Evolutionary conservation across 2,329 filamentous ascomycete genomes (phyloP), one percentile per base, ranked within the genome.

Genomic region (Xylariaceae sp.): DNA sequence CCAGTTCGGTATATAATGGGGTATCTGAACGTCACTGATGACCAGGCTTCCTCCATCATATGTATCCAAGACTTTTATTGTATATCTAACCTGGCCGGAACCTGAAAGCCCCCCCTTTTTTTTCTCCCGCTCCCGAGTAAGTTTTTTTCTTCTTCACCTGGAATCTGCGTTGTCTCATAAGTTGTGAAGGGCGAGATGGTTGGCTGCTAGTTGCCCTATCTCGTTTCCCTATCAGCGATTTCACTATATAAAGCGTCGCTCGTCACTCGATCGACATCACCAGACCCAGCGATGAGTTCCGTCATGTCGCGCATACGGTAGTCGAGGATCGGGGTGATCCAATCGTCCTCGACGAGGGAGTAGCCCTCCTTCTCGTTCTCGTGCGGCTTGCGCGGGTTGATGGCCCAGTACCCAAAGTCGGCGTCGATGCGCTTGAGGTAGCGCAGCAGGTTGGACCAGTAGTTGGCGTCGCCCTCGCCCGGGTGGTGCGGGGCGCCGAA

Each of bases 391-490:
- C 84, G 77, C 34, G 87, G 84, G 73, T 89, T 89, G 63, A 89
- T 69, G 14, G 87, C 87, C 87, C 87, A 90, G 72, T 89, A 90
- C 6, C 83, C 87, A 75, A 87, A 88, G 65, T 89, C 86, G 8
- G 83, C 84, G 64, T 88, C 84, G 47, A 84, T 71, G 2, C 75
- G 72, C 65, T 79, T 79, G 55, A 89, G 76, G 69, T 81, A 87
- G 24, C 76, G 77, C 74, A 88, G 75, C 70, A 89, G 71, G 69
- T 89, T 85, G 39, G 74, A 72, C 87, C 87, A 89, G 74, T 89
- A 90, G 65, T 87, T 85, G 53, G 76, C 76, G 62, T 87, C 85
- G 6, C 85, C 84, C 7, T 78, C 73, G 29, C 77, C 78, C 1
- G 85, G 84, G 5, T 71, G 60, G 45, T 75, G 74, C 16, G 86